These are phyloP conservation scores for Mycena rosella DNA, from an alignment of 768 basidiomycete species.

Conservation along the genomic window DNA sequence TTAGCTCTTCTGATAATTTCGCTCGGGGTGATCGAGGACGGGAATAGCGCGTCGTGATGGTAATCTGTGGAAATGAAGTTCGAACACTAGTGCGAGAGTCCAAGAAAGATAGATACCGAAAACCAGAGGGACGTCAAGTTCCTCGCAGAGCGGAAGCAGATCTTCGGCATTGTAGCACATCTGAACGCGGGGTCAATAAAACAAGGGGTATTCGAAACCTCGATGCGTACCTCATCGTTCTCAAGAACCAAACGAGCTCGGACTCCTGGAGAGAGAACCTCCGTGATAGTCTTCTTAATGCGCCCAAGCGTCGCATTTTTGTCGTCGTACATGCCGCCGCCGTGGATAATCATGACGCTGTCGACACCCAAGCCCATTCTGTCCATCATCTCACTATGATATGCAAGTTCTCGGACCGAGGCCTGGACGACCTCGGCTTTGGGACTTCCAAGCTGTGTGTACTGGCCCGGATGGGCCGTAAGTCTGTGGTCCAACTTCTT, in stretches of 20 bases:
- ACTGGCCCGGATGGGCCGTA: constrained; percentile 93
- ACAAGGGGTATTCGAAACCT: not conserved
- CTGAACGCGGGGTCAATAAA: constrained; percentile 39
- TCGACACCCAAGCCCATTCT: constrained; percentile 87
- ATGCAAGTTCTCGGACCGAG: constrained; percentile 83
- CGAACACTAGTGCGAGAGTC: constrained; percentile 46
- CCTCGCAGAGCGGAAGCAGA: constrained; percentile 87
- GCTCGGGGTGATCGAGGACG: constrained; percentile 68
- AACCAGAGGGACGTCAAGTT: constrained; percentile 81
- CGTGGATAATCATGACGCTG: constrained; percentile 90
- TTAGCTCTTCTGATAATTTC: constrained; percentile 83
- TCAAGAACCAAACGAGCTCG: constrained; percentile 87
- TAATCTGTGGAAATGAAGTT: constrained; percentile 60
- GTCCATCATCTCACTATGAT: constrained; percentile 92
- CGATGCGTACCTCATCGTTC: constrained; percentile 83
- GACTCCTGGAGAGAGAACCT: constrained; percentile 70
- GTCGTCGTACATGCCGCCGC: constrained; percentile 87
- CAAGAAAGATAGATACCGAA: constrained; percentile 59
- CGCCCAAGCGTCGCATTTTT: constrained; percentile 78
- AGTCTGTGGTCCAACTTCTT: constrained; percentile 81
- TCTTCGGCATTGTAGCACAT: constrained; percentile 93
- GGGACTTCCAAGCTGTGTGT: constrained; percentile 85
- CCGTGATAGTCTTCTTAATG: constrained; percentile 76
- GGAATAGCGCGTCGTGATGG: constrained; percentile 84
- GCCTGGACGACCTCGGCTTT: constrained; percentile 79